Evolutionary conservation across 495 filamentous ascomycete species (phyloP).

Genomic region (Penicillium steckii): DNA sequence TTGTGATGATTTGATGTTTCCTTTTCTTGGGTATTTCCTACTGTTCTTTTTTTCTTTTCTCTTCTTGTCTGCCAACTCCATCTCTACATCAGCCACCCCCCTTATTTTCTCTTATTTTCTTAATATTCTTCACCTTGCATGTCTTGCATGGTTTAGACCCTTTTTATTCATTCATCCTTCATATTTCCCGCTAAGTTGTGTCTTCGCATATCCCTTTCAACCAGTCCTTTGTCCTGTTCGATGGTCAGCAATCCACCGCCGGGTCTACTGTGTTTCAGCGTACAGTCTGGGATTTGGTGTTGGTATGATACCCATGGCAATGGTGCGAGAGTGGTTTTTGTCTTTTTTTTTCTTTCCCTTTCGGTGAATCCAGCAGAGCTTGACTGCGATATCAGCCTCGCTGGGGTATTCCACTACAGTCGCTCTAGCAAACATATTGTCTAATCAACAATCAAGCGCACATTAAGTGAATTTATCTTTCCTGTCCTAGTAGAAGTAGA

Average conservation of each 20-base stretch:
- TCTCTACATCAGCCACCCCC: constrained; percentile 2
- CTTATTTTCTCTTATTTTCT: constrained; percentile 17
- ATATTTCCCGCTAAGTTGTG: constrained; percentile 3
- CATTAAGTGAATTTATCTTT: background rate
- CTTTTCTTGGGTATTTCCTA: constrained; percentile 13
- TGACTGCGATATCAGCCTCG: background rate
- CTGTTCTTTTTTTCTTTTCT: constrained; percentile 16
- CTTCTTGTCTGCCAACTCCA: constrained; percentile 16
- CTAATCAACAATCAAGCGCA: constrained; percentile 22
- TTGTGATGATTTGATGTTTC: constrained; percentile 33
- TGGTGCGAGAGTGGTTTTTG: constrained; percentile 18
- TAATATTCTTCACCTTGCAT: constrained; percentile 17
- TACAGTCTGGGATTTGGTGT: constrained; percentile 24
- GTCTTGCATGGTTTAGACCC: constrained; percentile 20
- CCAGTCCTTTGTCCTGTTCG: background rate
- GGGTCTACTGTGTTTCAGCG: constrained; percentile 14
- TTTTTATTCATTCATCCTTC: constrained; percentile 9
- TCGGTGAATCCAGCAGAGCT: constrained; percentile 4
- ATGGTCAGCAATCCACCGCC: constrained; percentile 12
- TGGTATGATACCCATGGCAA: constrained; percentile 28
- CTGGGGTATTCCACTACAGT: constrained; percentile 14
- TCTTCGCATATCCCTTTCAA: constrained; percentile 12
- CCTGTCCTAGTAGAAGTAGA: background rate
- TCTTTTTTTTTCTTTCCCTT: constrained; percentile 5
- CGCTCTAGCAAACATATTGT: constrained; percentile 26